Evolutionary conservation across 73 alveolate genomes (phyloP), one percentile per base, ranked within the genome.

Genomic region (Paraurostyla sp.): DNA sequence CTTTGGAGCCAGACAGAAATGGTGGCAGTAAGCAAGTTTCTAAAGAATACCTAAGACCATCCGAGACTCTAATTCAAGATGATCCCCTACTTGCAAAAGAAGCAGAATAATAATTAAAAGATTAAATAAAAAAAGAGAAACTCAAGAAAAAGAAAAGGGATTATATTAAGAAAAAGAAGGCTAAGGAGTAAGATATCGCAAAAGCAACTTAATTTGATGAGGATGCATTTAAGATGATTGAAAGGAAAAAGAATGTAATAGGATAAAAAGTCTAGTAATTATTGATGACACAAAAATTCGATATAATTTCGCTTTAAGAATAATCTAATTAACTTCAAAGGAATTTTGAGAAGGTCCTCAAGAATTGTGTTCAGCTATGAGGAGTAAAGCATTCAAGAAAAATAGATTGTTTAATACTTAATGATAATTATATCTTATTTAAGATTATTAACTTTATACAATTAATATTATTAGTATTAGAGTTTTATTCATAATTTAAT

Each of bases 1-100:
- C 84, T 41, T 32, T 69, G 35, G 84, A 69, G 38, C 84, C 84
- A 4, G 84, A 69, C 23, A 69, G 84, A 36, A 43, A 41, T 7
- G 84, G 84, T 11, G 84, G 84, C 18, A 20, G 58, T 16, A 69
- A 69, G 35, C 41, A 69, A 25, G 41, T 69, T 6, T 69, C 84
- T 7, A 69, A 43, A 32, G 84, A 69, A 69, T 69, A 41, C 63
- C 45, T 69, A 15, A 43, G 16, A 38, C 65, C 4, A 30, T 69
- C 84, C 32, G 27, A 69, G 11, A 69, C 27, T 23, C 36, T 69
- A 41, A 43, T 69, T 18, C 38, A 69, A 38, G 84, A 69, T 25
- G 84, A 69, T 23, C 84, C 84, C 11, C 13, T 2, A 6, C 29
- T 38, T 11, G 84, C 84, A 43, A 43, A 69, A 35, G 59, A 15